Evolutionary conservation across 108 stramenopile genomes (phyloP), one percentile per base, ranked within the genome.

Genomic region (Parietichytrium sp.): DNA sequence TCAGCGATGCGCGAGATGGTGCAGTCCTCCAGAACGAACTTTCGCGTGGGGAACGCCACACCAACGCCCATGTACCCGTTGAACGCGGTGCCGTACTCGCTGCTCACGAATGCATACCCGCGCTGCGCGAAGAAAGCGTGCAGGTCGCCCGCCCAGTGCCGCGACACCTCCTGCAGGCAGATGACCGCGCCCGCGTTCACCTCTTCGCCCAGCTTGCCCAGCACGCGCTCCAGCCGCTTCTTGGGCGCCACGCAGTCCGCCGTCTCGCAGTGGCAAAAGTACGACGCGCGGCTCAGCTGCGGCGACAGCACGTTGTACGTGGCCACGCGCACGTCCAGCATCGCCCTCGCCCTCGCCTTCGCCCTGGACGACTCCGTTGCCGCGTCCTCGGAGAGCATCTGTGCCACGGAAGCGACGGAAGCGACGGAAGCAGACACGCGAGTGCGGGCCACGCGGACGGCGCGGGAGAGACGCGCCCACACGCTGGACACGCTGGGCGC

Each of bases 31-130:
- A 81, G 23, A 23, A 13, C 78, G 30, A 80, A 87, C 53, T 36
- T 79, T 12, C 82, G 82, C 1, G 81, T 13, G 16, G 93, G 93
- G 82, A 93, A 93, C 4, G 95, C 95, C 13, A 94, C 77, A 1
- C 80, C 91, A 16, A 93, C 89, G 10, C 94, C 94, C 94, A 95
- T 95, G 88, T 93, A 95, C 26, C 93, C 93, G 89, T 95, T 98
- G 87, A 96, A 96, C 54, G 53, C 83, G 77, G 84, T 90, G 2
- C 97, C 97, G 83, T 98, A 98, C 33, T 92, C 53, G 25, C 92
- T 94, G 4, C 94, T 95, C 3, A 96, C 91, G 47, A 96, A 82
- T 49, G 93, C 84, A 87, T 96, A 98, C 12, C 92, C 91, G n/a
- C 81, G 33, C 29, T 90, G 84, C 27, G 93, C 91, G 78, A 96